A percentile compares a stretch with the other conserved stretches of the same genome.
These are phyloP conservation scores for Colletotrichum spinosum DNA, from an alignment of 2,329 filamentous ascomycete genomes.

Conservation along the genomic window DNA sequence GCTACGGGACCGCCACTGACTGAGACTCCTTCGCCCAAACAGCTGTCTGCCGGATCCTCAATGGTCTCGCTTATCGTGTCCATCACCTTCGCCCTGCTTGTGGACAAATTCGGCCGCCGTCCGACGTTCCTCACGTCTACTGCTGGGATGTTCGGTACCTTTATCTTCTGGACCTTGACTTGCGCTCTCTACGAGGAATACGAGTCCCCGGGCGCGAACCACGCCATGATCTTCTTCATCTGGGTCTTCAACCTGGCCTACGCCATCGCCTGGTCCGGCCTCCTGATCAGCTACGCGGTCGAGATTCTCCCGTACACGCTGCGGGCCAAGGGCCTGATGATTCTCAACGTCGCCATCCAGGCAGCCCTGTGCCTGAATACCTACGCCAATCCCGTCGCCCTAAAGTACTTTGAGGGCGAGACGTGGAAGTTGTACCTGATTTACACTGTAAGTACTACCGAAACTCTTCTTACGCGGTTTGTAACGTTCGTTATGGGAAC, in stretches of 20 bases:
- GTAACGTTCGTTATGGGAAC: not conserved
- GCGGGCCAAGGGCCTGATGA: conserved; percentile 69
- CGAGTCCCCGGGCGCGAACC: conserved; percentile 57
- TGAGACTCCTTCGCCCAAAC: too few relatives aligned
- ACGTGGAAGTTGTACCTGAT: conserved; percentile 34
- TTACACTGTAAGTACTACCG: conserved; percentile 5
- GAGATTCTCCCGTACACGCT: conserved; percentile 69
- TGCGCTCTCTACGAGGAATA: conserved; percentile 64
- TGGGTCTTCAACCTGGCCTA: conserved; percentile 71
- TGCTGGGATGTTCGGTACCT: conserved; percentile 59
- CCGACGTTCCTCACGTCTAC: conserved; percentile 64
- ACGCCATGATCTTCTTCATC: conserved; percentile 66
- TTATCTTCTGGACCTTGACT: conserved; percentile 61
- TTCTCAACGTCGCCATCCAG: conserved; percentile 74
- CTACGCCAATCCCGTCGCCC: conserved; percentile 40
- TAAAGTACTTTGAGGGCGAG: conserved; percentile 37
- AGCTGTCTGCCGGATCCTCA: conserved; percentile 62
- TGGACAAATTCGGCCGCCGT: conserved; percentile 63
- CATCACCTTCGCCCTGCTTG: conserved; percentile 60
- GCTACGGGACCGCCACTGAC: not conserved
- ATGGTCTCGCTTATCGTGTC: conserved; percentile 69
- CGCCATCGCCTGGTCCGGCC: conserved; percentile 68
- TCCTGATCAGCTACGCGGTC: conserved; percentile 67
- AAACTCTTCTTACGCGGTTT: accelerated
- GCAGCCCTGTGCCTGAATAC: conserved; percentile 66